Conservation (phyloP, 2,329 filamentous ascomycete genomes). For the Trichoderma harzianum region DNA sequence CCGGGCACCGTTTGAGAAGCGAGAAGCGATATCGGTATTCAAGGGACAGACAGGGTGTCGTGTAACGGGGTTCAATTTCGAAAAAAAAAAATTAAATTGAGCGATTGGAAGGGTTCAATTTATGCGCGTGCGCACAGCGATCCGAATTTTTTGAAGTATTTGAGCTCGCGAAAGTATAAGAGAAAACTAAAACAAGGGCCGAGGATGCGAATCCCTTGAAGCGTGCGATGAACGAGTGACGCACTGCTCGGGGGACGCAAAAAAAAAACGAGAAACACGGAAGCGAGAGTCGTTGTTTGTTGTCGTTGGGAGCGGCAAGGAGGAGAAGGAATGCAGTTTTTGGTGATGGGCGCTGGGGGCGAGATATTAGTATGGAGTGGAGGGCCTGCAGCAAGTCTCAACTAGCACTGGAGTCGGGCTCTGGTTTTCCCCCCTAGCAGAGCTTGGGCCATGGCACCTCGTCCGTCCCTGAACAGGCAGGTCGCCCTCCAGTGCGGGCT, state of each 20-base stretch:
- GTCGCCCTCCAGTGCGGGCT: not conserved
- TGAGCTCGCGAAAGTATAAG: not conserved
- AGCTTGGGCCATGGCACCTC: not conserved
- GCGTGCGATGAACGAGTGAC: conserved; percentile 5
- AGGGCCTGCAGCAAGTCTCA: not conserved
- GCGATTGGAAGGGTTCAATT: not conserved
- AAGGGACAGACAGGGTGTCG: not conserved
- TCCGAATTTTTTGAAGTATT: not conserved
- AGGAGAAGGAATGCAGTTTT: not conserved
- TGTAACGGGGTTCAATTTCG: not conserved
- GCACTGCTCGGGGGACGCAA: not conserved
- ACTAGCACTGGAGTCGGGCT: not conserved
- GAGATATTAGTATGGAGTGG: not conserved
- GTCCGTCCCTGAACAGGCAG: not conserved
- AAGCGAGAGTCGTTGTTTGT: conserved; percentile 5
- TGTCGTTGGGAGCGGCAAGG: not conserved
- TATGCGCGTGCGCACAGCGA: not conserved
- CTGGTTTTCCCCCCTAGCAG: not conserved
- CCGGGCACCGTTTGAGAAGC: not conserved
- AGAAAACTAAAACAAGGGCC: not conserved
- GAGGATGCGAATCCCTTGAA: not conserved
- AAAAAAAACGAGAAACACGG: not conserved
- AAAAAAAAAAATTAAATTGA: not conserved
- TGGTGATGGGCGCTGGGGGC: not conserved
- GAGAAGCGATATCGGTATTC: not conserved